Base-by-base conservation (phyloP, 2,329 filamentous ascomycete genomes). In the Leptoxyphium fumago region DNA sequence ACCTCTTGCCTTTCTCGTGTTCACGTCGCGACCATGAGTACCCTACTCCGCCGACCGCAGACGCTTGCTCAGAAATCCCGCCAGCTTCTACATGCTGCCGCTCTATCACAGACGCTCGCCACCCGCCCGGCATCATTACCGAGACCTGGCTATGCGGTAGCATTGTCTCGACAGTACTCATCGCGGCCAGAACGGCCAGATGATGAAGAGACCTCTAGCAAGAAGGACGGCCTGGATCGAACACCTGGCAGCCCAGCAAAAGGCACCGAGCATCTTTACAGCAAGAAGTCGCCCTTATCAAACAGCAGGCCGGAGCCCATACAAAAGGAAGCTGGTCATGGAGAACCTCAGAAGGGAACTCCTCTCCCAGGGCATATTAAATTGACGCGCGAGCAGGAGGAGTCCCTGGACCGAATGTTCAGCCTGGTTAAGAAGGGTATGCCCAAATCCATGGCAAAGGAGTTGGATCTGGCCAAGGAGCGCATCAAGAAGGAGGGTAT, bases 401-500 rank as follows among this genome's bases (percentile, higher is more conserved):
- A 75, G 55, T 64, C 71, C 40, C 60, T 89, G 40, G 66, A 78
- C 46, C 65, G 72, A 44, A 61, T 78, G 28, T 70, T 84, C 38
- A 56, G 60, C 2, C 68, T 69, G 48, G 62, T 82, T 46, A 74
- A 75, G 51, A 67, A 71, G 47, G 69, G 69, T 42, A 62, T 85
- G 45, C 80, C 82, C 7, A 67, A 71, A 44, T 69, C 71, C n/a
- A 78, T 84, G 62, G 69, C 69, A 34, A 63, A 75, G 42, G 65
- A 72, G 17, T 61, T 87, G 46, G 70, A 77, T 46, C 69, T 74
- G 40, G 69, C 78, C 8, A 64, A 83, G n/a, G 65, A 73, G 48
- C 67, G 72, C 26, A 71, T 89, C 48, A 77, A 79, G 64, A 70
- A 71, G 47, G 71, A 78, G 38, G 86, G 86, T 9, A 75, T 86